Evolutionary conservation across 805 yeast species (phyloP), one percentile per base, ranked within the genome.

Genomic region (Clavispora carvajalis): DNA sequence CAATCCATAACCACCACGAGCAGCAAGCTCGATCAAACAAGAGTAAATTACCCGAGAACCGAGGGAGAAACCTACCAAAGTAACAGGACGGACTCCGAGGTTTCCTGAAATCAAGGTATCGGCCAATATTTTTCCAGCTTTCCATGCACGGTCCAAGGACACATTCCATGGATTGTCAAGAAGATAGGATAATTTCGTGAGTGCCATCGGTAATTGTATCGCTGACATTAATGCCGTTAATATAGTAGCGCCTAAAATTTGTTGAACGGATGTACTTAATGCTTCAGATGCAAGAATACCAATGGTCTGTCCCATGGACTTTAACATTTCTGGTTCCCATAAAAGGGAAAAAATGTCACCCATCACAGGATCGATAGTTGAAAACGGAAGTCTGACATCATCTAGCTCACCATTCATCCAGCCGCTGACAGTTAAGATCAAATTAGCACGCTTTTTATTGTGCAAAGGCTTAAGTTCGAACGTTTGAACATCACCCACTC

Each of bases 321-420:
- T 82, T 53, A 93, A 78, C 93, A 93, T 87, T 50, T 93, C 99
- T 0, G 99, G 99, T 61, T 93, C 99, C 99, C 99, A 93, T 36
- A 86, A 67, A 7, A 93, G 69, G 0, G 98, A 88, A 53, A 84
- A 86, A 50, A 93, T 65, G 59, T 93, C 99, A 13, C 99, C 99
- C 91, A 91, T 89, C 0, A 91, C 87, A 0, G 99, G 99, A 57
- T 95, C 99, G 7, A 93, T 85, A 0, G 99, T 93, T 1, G 96
- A 85, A 57, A 90, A 93, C 2, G 99, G 99, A 47, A 93, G 73
- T 57, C 99, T 74, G 16, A 93, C 91, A 73, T 93, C 99, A 79
- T 93, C 99, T 53, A 81, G 79, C 44, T 81, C 83, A 59, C 96
- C 95, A 39, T 82, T 83, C 91, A 93, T 89, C 99, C 99, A 93